Conservation (phyloP, 768 basidiomycete species). For the Hysterangium stoloniferum region DNA sequence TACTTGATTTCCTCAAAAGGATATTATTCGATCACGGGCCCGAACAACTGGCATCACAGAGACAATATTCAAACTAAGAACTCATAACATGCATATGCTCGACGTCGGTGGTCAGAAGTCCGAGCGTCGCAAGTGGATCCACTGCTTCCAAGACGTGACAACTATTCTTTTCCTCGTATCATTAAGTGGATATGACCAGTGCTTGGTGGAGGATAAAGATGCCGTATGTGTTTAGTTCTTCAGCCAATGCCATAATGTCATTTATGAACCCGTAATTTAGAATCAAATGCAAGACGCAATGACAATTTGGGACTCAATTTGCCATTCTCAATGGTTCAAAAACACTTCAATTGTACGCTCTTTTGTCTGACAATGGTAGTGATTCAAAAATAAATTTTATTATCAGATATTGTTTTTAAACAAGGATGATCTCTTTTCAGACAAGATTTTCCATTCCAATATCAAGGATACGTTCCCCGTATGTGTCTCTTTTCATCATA, state of each 20-base stretch:
- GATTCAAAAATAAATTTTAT: background rate
- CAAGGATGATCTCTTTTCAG: conserved; percentile 89
- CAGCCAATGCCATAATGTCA: background rate
- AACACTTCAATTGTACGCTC: conserved; percentile 77
- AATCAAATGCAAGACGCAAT: conserved; percentile 99
- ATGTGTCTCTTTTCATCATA: conserved; percentile 18
- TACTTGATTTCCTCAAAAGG: conserved; percentile 23
- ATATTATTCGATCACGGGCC: conserved; percentile 79
- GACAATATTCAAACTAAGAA: conserved; percentile 71
- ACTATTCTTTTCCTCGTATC: conserved; percentile 89
- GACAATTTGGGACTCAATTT: conserved; percentile 98
- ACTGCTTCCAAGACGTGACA: conserved; percentile 92
- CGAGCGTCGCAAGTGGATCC: conserved; percentile 90
- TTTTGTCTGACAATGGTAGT: conserved; percentile 13
- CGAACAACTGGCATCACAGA: conserved; percentile 90
- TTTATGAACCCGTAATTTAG: conserved; percentile 29
- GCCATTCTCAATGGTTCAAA: conserved; percentile 96
- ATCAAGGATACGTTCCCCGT: conserved; percentile 89
- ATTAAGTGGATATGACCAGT: conserved; percentile 90
- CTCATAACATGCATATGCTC: conserved; percentile 86
- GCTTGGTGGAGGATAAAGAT: conserved; percentile 86
- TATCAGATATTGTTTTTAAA: conserved; percentile 86
- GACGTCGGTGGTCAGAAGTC: conserved; percentile 88
- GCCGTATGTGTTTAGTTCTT: conserved; percentile 46
- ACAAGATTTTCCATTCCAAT: conserved; percentile 73